Base-by-base conservation (phyloP, 805 yeast species). In the Starmerella floris region DNA sequence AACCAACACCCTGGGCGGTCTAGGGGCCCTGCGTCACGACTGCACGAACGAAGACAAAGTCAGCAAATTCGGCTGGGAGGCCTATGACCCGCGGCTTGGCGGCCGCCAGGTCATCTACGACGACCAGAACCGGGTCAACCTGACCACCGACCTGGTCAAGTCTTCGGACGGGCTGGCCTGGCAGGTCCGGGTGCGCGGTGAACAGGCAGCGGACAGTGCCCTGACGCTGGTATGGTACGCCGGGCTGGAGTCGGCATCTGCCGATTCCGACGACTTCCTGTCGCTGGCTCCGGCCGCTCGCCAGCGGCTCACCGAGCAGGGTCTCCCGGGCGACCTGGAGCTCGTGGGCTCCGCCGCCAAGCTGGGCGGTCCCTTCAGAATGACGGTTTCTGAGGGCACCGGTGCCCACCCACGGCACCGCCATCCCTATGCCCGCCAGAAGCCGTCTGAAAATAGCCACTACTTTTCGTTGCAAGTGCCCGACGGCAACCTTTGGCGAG, bases 71-170 rank as follows among this genome's bases (percentile, higher is more conserved):
- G 83, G 87, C 22, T 91, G 96, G 95, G 68, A 73, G n/a, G 64
- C 68, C 30, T 91, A 80, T 58, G 97, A 91, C 57, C 85, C 95
- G 4, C 69, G 97, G 49, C 39, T 62, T 13, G 98, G 98, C 21
- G 98, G 98, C 0, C 66, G 72, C 46, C 88, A 91, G 56, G 65
- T 72, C 1, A 76, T 91, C 23, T 62, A 67, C 30, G 98, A 91
- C 58, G 60, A 63, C 19, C 80, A 72, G 27, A 72, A 76, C 47
- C 74, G 74, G 42, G 60, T 85, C 3, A 71, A 72, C 42, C 54
- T 91, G 31, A 71, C 74, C 0, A 74, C 83, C 5, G 82, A 79
- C 46, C 82, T 85, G 59, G 80, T 80, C 25, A 91, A 91, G 62
- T 70, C 74, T 38, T 78, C 73, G 42, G 82, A 79, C 3, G 74